Conservation (phyloP, 2,329 filamentous ascomycete genomes). For the Fusarium longipes region DNA sequence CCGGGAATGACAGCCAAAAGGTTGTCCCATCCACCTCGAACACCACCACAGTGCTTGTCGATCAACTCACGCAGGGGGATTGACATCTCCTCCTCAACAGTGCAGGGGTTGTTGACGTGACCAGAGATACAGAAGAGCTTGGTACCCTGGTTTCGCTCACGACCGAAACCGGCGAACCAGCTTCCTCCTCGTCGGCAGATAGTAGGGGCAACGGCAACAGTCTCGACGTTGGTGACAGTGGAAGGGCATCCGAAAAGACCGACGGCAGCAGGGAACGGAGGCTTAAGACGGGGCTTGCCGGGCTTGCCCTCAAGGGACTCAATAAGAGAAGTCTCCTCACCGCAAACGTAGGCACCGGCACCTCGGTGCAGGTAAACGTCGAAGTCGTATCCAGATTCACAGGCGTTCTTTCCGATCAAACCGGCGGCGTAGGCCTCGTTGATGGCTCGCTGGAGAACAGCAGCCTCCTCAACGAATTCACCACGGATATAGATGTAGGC, state of each 20-base stretch:
- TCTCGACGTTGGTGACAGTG: conserved; percentile 98
- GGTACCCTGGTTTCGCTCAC: conserved; percentile 95
- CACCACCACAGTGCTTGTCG: conserved; percentile 97
- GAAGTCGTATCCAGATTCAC: conserved; percentile 96
- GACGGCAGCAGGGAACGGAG: conserved; percentile 95
- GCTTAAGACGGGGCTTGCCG: conserved; percentile 98
- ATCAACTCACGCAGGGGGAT: conserved; percentile 96
- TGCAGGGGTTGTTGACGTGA: conserved; percentile 98
- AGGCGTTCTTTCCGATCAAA: conserved; percentile 97
- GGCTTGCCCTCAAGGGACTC: conserved; percentile 99
- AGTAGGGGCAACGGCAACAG: conserved; percentile 92
- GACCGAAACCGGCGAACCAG: conserved; percentile 95
- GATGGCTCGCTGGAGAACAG: conserved; percentile 92
- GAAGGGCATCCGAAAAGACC: conserved; percentile 98
- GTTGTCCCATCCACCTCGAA: conserved; percentile 98
- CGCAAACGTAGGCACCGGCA: conserved; percentile 97
- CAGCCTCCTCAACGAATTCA: conserved; percentile 96
- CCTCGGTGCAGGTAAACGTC: conserved; percentile 97
- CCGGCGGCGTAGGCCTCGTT: conserved; percentile 97
- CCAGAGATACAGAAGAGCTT: conserved; percentile 99
- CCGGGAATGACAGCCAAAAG: conserved; percentile 94
- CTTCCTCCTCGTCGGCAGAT: conserved; percentile 91
- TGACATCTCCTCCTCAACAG: conserved; percentile 99
- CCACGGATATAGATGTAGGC: conserved; percentile 99
- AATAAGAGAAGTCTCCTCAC: conserved; percentile 97